Base-by-base conservation (phyloP, 1,139 yeast genomes). In the Pichia inconspicua region DNA sequence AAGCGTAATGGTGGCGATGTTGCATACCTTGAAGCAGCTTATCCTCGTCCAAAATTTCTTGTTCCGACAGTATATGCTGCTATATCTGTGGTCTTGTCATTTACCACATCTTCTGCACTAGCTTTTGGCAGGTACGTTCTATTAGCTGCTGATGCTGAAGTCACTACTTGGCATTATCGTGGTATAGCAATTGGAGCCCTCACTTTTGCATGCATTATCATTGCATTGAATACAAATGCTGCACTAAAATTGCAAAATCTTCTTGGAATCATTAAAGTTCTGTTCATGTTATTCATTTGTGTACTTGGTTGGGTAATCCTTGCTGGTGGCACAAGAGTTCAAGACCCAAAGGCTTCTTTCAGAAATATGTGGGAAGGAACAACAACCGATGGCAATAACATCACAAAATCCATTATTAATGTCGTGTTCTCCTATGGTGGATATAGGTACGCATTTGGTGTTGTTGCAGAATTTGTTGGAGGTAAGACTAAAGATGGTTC, bases 1-100 rank as follows among this genome's bases (percentile, higher is more conserved):
- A 52, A 52, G 19, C 48, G 60, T 39, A 65, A 69, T 3, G 75
- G 76, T 43, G 76, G 73, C 38, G 73, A 69, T 52, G 74, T 70
- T 9, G 73, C 66, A 4, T 72, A 69, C 52, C 59, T 72, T 50
- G 77, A 72, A 53, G 74, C 71, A 49, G 70, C 74, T 0, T 72
- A 61, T 49, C 72, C 73, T 7, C 63, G 62, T 34, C 75, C 76
- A 9, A 60, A 64, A 40, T 71, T 66, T 51, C 56, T 71, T 57
- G 63, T 72, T 39, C 72, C 75, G 36, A 69, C 70, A 3, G 60
- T 68, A 19, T 72, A 66, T 55, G 75, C 76, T 4, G 76, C 75
- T 7, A 66, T 67, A 10, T 63, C 64, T 17, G 71, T 72, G 35
- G 55, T 69, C n/a, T 61, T 72, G 39, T 70, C 74, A 2, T 72